Evolutionary conservation across 352 stramenopile genomes (phyloP), one percentile per base, ranked within the genome.

Genomic region (Phytophthora pseudosyringae): DNA sequence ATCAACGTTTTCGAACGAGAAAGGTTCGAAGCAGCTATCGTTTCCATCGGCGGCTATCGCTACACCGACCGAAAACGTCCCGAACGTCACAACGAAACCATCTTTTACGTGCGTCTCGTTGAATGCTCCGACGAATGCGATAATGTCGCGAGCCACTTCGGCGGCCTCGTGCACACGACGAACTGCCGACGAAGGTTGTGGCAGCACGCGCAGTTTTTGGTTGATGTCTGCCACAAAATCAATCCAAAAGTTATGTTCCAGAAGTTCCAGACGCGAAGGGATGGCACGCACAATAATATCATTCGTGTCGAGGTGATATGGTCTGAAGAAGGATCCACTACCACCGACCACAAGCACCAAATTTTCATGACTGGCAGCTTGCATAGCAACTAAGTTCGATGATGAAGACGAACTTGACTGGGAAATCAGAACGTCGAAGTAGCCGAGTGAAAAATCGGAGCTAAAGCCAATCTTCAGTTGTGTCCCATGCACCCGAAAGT

Each of bases 211-310:
- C n/a, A 94, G 53, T 28, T 77, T 72, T 61, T 83, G 73, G 59
- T 96, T 94, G 11, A 89, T 62, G 3, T 84, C 80, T 3, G 81
- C 86, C 12, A 93, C 71, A 59, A 94, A 94, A 45, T 93, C 81
- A 59, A 94, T 91, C 88, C 88, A 96, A 46, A 92, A 93, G 43
- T 79, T 74, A 43, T 96, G 82, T 21, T 93, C 75, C 31, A 96
- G 48, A 9, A 94, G 63, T 46, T 86, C 72, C 7, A 96, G 66
- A 2, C 75, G 77, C 9, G 79, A 81, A 15, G 88, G 86, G 25
- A 94, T 80, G 2, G 85, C 81, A 4, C 88, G 86, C 10, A 96
- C 78, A 33, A 91, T 71, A 11, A 90, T 84, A 46, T 96, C 88
- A 64, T 94, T 96, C 16, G 86, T 92, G 57, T 96, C 88, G 1